These are phyloP conservation scores for Chaetomiaceae sp. DNA, from an alignment of 2,329 filamentous ascomycete genomes.

Conservation along the genomic window DNA sequence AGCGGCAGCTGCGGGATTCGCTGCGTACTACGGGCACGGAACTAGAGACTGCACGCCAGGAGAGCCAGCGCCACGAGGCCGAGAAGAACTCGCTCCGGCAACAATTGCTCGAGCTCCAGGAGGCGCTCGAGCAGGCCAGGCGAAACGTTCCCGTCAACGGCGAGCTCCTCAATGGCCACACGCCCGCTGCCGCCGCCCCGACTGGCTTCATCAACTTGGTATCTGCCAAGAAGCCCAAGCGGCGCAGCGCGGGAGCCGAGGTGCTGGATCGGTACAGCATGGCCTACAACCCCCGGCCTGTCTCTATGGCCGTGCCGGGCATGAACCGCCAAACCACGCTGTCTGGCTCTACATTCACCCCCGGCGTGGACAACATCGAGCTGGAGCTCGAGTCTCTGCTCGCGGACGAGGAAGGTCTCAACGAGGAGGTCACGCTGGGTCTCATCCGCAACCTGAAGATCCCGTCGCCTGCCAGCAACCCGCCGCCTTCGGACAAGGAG, in stretches of 20 bases:
- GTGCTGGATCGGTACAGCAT: conserved; percentile 83
- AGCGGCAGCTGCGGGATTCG: conserved; percentile 76
- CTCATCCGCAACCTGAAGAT: conserved; percentile 97
- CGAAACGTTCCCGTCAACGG: conserved; percentile 67
- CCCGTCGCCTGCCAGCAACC: conserved; percentile 76
- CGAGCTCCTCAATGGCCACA: conserved; percentile 59
- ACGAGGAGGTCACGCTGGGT: conserved; percentile 94
- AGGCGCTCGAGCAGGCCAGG: conserved; percentile 84
- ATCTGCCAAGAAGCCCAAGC: conserved; percentile 93
- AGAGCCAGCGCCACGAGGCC: conserved; percentile 69
- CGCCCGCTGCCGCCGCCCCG: conserved; percentile 45
- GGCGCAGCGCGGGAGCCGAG: conserved; percentile 84
- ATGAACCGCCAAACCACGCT: conserved; percentile 55
- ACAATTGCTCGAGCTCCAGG: conserved; percentile 83
- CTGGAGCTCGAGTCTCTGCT: conserved; percentile 89
- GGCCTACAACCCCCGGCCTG: conserved; percentile 87
- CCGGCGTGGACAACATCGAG: conserved; percentile 84
- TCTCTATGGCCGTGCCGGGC: conserved; percentile 83
- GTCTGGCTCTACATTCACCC: conserved; percentile 70
- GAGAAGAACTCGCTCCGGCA: conserved; percentile 82
- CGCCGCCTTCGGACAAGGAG: conserved; percentile 94
- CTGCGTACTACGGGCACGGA: conserved; percentile 74
- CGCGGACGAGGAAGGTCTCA: conserved; percentile 90
- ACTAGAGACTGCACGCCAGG: conserved; percentile 69
- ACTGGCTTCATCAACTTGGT: conserved; percentile 93